Evolutionary conservation across 2,329 filamentous ascomycete species (phyloP).

Genomic region (Blastomyces gilchristii): DNA sequence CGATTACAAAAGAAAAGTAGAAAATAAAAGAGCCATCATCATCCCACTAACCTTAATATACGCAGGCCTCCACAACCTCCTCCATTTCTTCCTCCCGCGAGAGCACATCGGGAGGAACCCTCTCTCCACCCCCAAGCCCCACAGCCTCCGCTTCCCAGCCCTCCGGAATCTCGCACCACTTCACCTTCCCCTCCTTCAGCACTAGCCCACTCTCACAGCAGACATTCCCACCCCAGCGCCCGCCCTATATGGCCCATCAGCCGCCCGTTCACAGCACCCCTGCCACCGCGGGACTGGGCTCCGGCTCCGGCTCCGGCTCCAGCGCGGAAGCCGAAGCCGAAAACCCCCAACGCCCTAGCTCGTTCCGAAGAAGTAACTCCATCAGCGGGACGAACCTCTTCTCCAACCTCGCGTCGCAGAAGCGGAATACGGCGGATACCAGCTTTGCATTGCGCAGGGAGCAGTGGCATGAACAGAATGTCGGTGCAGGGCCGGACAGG

Average conservation of each 20-base stretch:
- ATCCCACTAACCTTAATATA: not conserved
- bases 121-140: constrained; percentile 3
- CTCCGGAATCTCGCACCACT: constrained; percentile 17
- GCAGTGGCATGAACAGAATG: constrained; percentile 38
- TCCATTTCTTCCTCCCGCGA: constrained; percentile 14
- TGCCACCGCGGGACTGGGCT: too few species aligned
- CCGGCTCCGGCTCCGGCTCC: not conserved
- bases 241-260: not conserved
- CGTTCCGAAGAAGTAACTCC: constrained; percentile 3
- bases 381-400: constrained; percentile 14
- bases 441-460: constrained; percentile 27
- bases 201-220: constrained; percentile 7
- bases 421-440: constrained; percentile 33
- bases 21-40: not conserved
- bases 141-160: constrained; percentile 1
- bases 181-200: constrained; percentile 8
- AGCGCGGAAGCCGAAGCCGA: not conserved
- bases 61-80: constrained; percentile 23
- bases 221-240: not conserved
- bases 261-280: not conserved
- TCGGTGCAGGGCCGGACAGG: constrained; percentile 18
- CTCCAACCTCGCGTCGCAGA: constrained; percentile 35
- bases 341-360: not conserved
- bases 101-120: constrained; percentile 9
- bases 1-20: not conserved